Evolutionary conservation across 768 basidiomycete species (phyloP).

Genomic region (Termitomyces sp.): DNA sequence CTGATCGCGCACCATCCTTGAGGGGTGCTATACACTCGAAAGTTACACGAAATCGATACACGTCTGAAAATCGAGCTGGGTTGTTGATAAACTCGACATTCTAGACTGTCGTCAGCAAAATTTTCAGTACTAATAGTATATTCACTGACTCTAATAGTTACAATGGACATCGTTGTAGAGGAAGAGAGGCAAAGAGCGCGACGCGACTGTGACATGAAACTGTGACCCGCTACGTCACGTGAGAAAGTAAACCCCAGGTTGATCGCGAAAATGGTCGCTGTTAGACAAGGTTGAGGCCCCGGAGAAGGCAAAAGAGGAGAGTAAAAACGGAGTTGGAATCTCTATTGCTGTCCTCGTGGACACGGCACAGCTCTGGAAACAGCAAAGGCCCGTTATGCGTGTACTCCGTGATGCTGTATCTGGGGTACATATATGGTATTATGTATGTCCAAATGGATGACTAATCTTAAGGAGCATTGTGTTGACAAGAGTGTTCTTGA

Average conservation of each 20-base stretch:
- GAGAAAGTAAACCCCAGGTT: constrained; percentile 9
- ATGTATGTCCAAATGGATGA: constrained; percentile 7
- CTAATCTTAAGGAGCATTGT: not conserved
- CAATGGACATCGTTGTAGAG: constrained; percentile 51
- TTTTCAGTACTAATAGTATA: not conserved
- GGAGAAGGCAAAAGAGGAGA: not conserved
- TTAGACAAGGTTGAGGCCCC: not conserved
- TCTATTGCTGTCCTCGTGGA: not conserved
- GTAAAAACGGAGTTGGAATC: not conserved
- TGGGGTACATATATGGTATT: constrained; percentile 12
- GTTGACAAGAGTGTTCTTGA: not conserved
- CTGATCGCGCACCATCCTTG: constrained; percentile 61
- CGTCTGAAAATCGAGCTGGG: constrained; percentile 87
- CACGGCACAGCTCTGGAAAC: not conserved
- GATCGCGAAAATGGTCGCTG: not conserved
- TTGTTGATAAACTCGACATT: constrained; percentile 92
- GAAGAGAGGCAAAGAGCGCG: constrained; percentile 10
- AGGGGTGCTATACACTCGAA: constrained; percentile 95
- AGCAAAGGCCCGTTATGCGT: not conserved
- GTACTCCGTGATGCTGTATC: constrained; percentile 1
- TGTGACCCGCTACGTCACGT: constrained; percentile 11
- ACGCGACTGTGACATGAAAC: constrained; percentile 17
- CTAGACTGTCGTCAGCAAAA: constrained; percentile 30
- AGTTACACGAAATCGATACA: constrained; percentile 91
- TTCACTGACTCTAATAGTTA: constrained; percentile 59